Conservation (phyloP, 306 rosid species). For the Quercus rubra region DNA sequence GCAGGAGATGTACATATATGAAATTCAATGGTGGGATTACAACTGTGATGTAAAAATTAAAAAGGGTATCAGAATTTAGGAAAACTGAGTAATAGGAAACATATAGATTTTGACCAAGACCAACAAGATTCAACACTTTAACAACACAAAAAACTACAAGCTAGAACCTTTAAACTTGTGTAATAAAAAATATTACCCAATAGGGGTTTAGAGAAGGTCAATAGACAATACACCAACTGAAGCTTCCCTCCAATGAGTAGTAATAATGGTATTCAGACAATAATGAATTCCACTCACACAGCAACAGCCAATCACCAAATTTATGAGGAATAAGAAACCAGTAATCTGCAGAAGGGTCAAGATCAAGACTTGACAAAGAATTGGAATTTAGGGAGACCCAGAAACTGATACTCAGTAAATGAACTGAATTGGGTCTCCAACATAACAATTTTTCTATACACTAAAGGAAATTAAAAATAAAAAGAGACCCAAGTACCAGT, state of each 20-base stretch:
- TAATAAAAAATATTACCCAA: neutral
- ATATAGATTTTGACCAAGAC: neutral
- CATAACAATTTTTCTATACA: neutral
- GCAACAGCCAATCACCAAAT: constrained; percentile 3
- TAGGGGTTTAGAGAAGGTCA: neutral
- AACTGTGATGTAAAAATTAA: neutral
- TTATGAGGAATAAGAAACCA: neutral
- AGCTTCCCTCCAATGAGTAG: neutral
- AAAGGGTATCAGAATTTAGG: neutral
- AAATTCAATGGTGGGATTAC: neutral
- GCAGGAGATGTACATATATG: neutral
- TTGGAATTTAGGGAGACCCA: constrained; percentile 7
- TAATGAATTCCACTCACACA: neutral
- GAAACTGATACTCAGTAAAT: constrained; percentile 22
- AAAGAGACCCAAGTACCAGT: constrained; percentile 5
- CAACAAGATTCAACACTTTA: neutral
- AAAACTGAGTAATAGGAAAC: neutral
- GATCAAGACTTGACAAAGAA: constrained; percentile 15
- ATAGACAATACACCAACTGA: neutral
- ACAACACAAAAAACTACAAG: neutral
- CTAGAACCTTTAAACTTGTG: neutral
- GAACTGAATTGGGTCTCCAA: constrained; percentile 16
- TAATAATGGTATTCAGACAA: neutral
- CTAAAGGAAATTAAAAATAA: constrained; percentile 12
- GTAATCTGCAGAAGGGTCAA: neutral